These are phyloP conservation scores for Brassica balearica DNA, from an alignment of 441 rosid genomes.

Conservation along the genomic window DNA sequence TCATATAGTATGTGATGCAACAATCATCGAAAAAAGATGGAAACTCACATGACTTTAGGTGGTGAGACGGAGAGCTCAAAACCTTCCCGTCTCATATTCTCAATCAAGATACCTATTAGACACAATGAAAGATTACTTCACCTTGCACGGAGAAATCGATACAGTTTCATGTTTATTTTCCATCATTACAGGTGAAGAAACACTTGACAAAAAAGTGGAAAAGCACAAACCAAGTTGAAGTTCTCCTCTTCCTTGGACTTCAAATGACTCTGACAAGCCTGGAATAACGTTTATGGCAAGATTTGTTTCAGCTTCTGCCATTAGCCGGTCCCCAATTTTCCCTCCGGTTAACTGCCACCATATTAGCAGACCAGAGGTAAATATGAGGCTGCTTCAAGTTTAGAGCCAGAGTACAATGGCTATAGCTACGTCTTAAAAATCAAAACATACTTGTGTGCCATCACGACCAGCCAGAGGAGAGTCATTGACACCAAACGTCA, in stretches of 20 bases:
- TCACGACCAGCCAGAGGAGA: constrained; percentile 97
- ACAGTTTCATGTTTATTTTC: constrained; percentile 16
- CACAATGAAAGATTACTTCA: constrained; percentile 34
- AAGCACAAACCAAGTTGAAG: constrained; percentile 88
- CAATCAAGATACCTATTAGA: constrained; percentile 85
- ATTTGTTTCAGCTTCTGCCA: constrained; percentile 97
- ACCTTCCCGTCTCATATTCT: constrained; percentile 99
- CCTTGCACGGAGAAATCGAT: constrained; percentile 6
- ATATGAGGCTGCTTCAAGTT: constrained; percentile 19
- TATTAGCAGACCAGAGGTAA: constrained; percentile 21
- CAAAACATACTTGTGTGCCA: constrained; percentile 83
- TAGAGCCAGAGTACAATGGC: constrained; percentile 3
- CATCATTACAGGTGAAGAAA: constrained; percentile 22
- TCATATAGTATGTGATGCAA: constrained; percentile 3
- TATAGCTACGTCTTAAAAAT: constrained; percentile 7
- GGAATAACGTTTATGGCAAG: constrained; percentile 96
- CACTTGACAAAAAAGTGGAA: constrained; percentile 19
- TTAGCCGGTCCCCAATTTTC: constrained; percentile 81
- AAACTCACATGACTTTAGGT: constrained; percentile 93
- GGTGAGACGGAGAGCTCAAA: constrained; percentile 96
- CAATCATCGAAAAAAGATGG: constrained; percentile 19
- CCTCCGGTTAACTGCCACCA: constrained; percentile 83
- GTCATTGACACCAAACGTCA: constrained; percentile 97
- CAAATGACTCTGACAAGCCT: constrained; percentile 81
- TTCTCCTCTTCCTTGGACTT: constrained; percentile 98